These are phyloP conservation scores for Solanum chmielewskii DNA, from an alignment of 257 asterid species.

Conservation along the genomic window DNA sequence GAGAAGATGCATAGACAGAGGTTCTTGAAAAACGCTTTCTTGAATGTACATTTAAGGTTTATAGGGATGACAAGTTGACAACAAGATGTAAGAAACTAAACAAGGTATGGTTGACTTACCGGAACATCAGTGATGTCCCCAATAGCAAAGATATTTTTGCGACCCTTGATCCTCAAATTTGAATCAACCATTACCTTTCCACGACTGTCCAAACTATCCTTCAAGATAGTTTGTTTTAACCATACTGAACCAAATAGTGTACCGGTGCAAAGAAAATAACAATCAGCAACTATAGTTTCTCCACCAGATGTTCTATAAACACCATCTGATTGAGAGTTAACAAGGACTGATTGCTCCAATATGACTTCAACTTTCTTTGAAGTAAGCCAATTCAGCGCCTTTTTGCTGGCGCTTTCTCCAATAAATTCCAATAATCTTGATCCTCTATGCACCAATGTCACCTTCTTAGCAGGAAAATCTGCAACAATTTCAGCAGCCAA, in stretches of 20 bases:
- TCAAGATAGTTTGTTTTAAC: conserved; percentile 7
- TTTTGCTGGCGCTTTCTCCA: conserved; percentile 1
- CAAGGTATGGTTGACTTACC: neutral
- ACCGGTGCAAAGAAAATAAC: conserved; percentile 10
- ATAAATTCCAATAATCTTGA: conserved; percentile 12
- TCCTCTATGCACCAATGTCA: conserved; percentile 9
- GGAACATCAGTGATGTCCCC: conserved; percentile 14
- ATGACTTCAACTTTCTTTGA: conserved; percentile 11
- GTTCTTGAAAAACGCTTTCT: neutral
- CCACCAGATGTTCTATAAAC: conserved; percentile 11
- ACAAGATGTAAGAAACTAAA: neutral
- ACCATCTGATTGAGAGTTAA: conserved; percentile 2
- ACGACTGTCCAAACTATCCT: conserved; percentile 4
- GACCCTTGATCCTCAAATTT: conserved; percentile 9
- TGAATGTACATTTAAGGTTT: neutral
- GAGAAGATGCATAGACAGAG: neutral
- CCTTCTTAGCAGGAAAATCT: conserved; percentile 13
- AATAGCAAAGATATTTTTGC: conserved; percentile 6
- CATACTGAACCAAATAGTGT: conserved; percentile 9
- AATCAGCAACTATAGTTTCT: conserved; percentile 8
- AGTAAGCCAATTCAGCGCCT: conserved; percentile 6
- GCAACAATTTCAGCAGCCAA: conserved; percentile 14
- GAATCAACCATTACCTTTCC: conserved; percentile 17
- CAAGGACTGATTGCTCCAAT: conserved; percentile 6
- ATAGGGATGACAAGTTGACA: neutral